Conservation (phyloP, 1,284 basidiomycete genomes). For the Pseudozyma sp. region DNA sequence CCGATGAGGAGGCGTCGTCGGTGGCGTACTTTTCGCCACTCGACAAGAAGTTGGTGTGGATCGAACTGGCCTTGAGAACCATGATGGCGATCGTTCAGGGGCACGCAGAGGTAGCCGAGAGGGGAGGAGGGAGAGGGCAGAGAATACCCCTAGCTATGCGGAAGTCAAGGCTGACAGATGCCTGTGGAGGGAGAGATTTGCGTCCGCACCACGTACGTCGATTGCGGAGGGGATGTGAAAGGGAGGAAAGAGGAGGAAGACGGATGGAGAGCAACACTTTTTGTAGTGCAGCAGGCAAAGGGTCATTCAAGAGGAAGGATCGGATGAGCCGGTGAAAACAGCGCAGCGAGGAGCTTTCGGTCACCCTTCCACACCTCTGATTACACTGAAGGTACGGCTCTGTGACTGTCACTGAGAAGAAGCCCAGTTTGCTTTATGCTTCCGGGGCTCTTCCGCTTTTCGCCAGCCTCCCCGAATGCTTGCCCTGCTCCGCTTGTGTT, state of each 20-base stretch:
- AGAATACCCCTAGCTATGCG: background rate
- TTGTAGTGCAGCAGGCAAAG: slow-evolving; percentile 14
- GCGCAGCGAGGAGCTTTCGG: no score
- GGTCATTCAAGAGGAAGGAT: background rate
- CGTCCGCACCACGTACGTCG: slow-evolving; percentile 1
- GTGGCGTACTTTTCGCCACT: slow-evolving; percentile 50
- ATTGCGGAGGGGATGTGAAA: background rate
- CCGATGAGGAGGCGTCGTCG: slow-evolving; percentile 30
- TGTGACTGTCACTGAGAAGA: no score
- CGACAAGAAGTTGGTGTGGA: slow-evolving; percentile 58
- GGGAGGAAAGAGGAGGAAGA: background rate
- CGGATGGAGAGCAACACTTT: slow-evolving; percentile 5
- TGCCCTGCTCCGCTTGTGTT: no score
- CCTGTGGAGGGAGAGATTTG: background rate
- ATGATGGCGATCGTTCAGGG: slow-evolving; percentile 22
- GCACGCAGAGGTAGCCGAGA: background rate
- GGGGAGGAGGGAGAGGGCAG: background rate
- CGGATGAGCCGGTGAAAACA: slow-evolving; percentile 19
- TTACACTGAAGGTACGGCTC: no score
- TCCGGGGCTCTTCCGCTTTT: no score
- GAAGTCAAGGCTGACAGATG: background rate
- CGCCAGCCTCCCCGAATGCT: no score
- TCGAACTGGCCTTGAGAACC: slow-evolving; percentile 59
- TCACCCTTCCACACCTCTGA: no score
- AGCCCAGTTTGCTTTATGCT: no score